Evolutionary conservation across 2,329 filamentous ascomycete species (phyloP), one percentile per base, ranked within the genome.

Genomic region (Diaporthe ilicicola): DNA sequence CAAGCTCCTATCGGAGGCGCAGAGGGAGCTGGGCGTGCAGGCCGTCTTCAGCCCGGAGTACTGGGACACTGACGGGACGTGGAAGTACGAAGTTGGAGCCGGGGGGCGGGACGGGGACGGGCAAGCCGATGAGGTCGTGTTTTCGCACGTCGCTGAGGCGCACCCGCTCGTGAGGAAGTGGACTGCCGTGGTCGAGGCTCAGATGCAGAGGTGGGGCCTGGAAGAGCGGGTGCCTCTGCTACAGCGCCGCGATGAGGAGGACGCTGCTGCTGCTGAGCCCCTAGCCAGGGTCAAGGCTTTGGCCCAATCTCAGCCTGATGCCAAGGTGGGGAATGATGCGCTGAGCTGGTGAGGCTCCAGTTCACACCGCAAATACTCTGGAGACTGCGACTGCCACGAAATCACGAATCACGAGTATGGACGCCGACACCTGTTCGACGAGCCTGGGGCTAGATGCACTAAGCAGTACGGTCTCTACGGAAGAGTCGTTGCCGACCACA

Each of bases 111-210:
- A 81, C 6, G 78, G 75, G 55, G 79, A 75, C 15, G 81, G 77
- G 2, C 85, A 86, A 10, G 79, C 75, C 9, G 81, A 78, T 1
- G 85, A 86, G 9, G 80, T 87, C 1, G 80, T 89, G 4, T 91
- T 92, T 74, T 79, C 84, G 46, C 87, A 91, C 77, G 88, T 94
- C 55, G 92, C 91, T 1, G 84, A 82, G 48, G 86, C 88, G 32
- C 93, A 95, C 80, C 93, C 93, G 46, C 74, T 94, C 62, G 78
- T 94, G 48, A 80, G 75, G 70, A 90, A 86, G 78, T 95, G 93
- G 93, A 82, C 82, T 42, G 77, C 27, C 2, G 78, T 83, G 10
- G 80, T 88, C 1, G 75, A 81, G 27, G 78, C 76, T 6, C 81
- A 86, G 76, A 81, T 84, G 19, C 72, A 72, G 70, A 81, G 77